phyloP scores from a whole-genome alignment of 2,329 filamentous ascomycete species.

The Harringtonia lauricola region DNA sequence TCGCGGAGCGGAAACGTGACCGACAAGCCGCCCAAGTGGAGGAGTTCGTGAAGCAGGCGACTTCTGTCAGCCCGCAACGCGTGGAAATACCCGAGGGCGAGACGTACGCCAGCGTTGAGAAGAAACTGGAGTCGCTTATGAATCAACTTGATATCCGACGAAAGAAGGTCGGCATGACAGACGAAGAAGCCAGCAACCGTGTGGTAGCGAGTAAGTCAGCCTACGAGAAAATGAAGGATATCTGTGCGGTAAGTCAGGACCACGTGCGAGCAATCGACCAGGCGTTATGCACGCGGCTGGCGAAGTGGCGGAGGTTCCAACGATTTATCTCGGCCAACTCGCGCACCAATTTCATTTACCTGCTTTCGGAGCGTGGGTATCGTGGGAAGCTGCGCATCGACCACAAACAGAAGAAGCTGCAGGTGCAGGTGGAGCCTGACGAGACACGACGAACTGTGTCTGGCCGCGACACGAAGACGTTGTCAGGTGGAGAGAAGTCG shows the following conservation, averaged over 20 bases:
- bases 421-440: constrained; percentile 65
- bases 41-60: constrained; percentile 44
- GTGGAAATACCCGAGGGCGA: constrained; percentile 55
- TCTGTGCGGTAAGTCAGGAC: constrained; percentile 31
- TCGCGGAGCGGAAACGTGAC: constrained; percentile 36
- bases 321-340: constrained; percentile 76
- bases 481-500: constrained; percentile 94
- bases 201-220: constrained; percentile 26
- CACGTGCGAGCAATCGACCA: constrained; percentile 34
- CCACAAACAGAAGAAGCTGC: constrained; percentile 61
- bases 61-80: constrained; percentile 38
- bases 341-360: constrained; percentile 74
- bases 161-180: constrained; percentile 47
- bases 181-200: constrained; percentile 50
- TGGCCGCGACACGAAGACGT: constrained; percentile 77
- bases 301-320: constrained; percentile 73
- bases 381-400: constrained; percentile 71
- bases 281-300: constrained; percentile 57
- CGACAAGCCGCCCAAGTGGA: constrained; percentile 35
- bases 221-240: constrained; percentile 29
- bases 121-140: constrained; percentile 41
- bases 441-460: constrained; percentile 56
- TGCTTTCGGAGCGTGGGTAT: constrained; percentile 83
- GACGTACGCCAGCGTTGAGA: constrained; percentile 44
- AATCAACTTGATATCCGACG: constrained; percentile 48